Base-by-base conservation (phyloP, 768 basidiomycete species). In the Russula earlei region DNA sequence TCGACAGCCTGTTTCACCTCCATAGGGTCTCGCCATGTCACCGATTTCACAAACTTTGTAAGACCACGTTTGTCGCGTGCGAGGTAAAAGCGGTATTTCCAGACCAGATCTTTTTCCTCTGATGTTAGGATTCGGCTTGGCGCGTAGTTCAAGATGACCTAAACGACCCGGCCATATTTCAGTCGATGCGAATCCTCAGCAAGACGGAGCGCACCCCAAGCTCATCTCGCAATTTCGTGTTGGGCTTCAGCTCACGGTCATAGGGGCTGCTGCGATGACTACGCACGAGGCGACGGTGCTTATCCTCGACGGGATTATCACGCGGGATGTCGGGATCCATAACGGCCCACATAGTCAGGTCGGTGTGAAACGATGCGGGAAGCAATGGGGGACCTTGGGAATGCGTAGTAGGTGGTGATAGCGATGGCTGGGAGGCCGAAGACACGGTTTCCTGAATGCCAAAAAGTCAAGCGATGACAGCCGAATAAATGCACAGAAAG, bases 81-180 rank as follows among this genome's bases (percentile, higher is more conserved):
- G 11, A 99, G 83, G 62, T 96, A 98, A 72, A 97, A 99, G n/a
- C 96, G 82, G 77, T 95, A 99, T 68, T 95, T 94, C 96, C 96
- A 99, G 37, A 98, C 84, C 40, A 94, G 74, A 63, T 98, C 95
- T 66, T 95, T 96, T 71, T 98, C 95, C 65, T 93, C 89, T 0
- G 91, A 84, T 4, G 82, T 88, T 8, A 99, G 75, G 10, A 79
- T 77, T 56, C 86, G 89, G 56, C 88, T 94, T 0, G 96, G 96
- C 0, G 94, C 85, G 62, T 97, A 92, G 49, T 83, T 83, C 49
- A 99, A 80, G 46, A 99, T 91, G 59, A 84, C 82, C 93, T 97
- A 60, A 4, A 54, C 38, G 14, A 38, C 0, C 22, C 2, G 37
- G 44, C 3, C n/a, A 41, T 40, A 0, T 14, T 14, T 46, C 9